phyloP scores from a whole-genome alignment of 257 asterid genomes.

The Jasminum sambac region DNA sequence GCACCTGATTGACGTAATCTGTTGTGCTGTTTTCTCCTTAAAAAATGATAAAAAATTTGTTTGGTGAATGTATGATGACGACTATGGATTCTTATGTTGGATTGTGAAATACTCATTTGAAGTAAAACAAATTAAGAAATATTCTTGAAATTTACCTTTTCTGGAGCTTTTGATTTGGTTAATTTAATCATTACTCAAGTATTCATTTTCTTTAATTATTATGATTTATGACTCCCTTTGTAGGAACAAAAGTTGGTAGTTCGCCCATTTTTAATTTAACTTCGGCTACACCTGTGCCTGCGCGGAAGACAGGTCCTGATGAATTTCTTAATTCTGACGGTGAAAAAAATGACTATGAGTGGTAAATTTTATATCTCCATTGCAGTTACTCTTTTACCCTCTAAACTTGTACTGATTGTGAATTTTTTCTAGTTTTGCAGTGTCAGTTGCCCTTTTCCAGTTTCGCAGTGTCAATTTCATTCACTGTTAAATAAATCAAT shows the following conservation, averaged over 20 bases:
- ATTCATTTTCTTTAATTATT: conserved; percentile 7
- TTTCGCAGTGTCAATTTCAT: neutral
- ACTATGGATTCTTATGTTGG: neutral
- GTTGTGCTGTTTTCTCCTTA: conserved; percentile 26
- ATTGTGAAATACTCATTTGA: neutral
- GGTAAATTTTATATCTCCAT: conserved; percentile 48
- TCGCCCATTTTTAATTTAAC: conserved; percentile 65
- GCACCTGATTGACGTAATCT: conserved; percentile 21
- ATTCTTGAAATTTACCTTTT: neutral
- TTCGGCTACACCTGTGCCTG: conserved; percentile 53
- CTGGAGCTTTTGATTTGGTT: neutral
- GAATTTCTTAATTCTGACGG: conserved; percentile 94
- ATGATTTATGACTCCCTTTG: conserved; percentile 30
- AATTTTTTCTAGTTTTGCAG: neutral
- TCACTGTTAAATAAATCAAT: neutral
- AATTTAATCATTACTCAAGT: neutral
- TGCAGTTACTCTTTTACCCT: neutral
- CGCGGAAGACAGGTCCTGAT: conserved; percentile 73
- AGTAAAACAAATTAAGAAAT: neutral
- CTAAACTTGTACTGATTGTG: neutral
- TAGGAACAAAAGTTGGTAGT: conserved; percentile 69
- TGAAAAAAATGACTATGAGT: conserved; percentile 96
- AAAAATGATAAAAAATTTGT: conserved; percentile 3
- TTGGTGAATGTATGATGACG: neutral
- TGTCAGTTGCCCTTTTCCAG: no score